These are phyloP conservation scores for Fraxinus pennsylvanica DNA, from an alignment of 257 asterid species.

Conservation along the genomic window DNA sequence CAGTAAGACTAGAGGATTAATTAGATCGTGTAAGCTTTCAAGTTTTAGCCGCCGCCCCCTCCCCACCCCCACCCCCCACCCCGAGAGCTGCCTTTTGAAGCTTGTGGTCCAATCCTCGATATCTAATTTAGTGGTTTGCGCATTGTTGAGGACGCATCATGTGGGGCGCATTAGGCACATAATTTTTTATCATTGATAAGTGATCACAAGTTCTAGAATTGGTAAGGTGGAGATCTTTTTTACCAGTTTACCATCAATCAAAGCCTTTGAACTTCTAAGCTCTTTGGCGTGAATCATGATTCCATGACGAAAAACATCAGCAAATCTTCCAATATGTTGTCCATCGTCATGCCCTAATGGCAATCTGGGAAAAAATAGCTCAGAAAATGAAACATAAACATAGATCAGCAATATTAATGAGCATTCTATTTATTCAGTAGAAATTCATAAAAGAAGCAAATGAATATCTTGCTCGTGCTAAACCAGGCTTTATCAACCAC, in stretches of 20 bases:
- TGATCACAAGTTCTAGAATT: constrained; percentile 11
- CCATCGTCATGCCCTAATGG: constrained; percentile 58
- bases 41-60: too few species aligned
- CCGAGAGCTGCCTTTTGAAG: neutral
- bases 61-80: too few species aligned
- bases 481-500: constrained; percentile 7
- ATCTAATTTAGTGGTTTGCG: neutral
- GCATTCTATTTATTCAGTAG: neutral
- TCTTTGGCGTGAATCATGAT: constrained; percentile 71
- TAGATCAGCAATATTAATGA: neutral
- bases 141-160: neutral
- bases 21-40: neutral
- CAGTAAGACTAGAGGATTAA: too few species aligned
- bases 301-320: constrained; percentile 64
- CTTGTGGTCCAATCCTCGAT: neutral
- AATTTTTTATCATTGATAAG: neutral
- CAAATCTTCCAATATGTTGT: constrained; percentile 43
- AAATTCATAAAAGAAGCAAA: neutral
- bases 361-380: constrained; percentile 46
- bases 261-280: constrained; percentile 66
- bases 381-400: constrained; percentile 20
- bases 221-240: constrained; percentile 25
- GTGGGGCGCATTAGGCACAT: neutral
- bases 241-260: constrained; percentile 84
- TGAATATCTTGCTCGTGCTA: constrained; percentile 7